These are phyloP conservation scores for Cryptosporidium sp. DNA, from an alignment of 169 alveolate genomes.

Conservation along the genomic window DNA sequence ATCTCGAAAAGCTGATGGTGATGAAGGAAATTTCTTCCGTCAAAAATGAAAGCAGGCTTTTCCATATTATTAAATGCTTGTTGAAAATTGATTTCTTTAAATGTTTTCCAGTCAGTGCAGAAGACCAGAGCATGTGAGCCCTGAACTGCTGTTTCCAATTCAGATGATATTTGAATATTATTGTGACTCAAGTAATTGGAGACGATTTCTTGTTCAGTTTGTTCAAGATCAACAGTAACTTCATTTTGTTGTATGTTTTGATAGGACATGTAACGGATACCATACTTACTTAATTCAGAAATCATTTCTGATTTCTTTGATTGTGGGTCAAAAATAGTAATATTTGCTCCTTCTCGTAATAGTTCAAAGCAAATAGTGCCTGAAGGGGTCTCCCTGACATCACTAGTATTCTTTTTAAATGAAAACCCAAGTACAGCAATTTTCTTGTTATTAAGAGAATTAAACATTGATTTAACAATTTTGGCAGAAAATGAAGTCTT, in stretches of 20 bases:
- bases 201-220: neutral
- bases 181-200: neutral
- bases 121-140: conserved; percentile 86
- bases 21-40: conserved; percentile 87
- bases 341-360: conserved; percentile 82
- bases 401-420: conserved; percentile 93
- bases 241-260: conserved; percentile 32
- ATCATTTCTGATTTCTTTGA: conserved; percentile 72
- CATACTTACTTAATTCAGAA: conserved; percentile 78
- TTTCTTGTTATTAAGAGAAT: conserved; percentile 81
- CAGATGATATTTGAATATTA: conserved; percentile 22
- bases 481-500: conserved; percentile 78
- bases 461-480: conserved; percentile 79
- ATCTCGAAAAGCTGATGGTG: conserved; percentile 71
- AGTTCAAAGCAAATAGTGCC: conserved; percentile 80
- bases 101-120: conserved; percentile 92
- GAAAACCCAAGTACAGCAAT: conserved; percentile 89
- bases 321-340: conserved; percentile 88
- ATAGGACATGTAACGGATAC: conserved; percentile 35
- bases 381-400: conserved; percentile 88
- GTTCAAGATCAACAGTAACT: neutral
- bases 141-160: conserved; percentile 79
- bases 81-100: conserved; percentile 77
- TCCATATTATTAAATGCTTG: conserved; percentile 74
- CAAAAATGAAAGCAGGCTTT: conserved; percentile 86